These are phyloP conservation scores for Eragrostis curvula DNA, from an alignment of 176 grass and related monocot genomes.

Conservation along the genomic window DNA sequence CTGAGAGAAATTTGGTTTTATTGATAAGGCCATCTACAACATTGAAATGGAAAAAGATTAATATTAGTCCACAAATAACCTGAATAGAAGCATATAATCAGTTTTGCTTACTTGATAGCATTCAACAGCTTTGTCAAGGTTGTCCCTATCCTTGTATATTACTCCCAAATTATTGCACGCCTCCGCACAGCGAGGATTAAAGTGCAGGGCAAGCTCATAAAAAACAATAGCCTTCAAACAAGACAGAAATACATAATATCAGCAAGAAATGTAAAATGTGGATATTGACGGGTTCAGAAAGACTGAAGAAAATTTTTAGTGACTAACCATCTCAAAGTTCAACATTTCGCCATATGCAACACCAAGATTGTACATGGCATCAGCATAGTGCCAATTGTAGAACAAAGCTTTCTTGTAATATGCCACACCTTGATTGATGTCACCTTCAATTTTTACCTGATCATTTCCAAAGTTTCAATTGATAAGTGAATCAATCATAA, in stretches of 20 bases:
- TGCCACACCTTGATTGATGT: constrained; percentile 91
- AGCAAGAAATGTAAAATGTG: constrained; percentile 28
- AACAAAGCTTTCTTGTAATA: constrained; percentile 99
- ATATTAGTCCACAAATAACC: constrained; percentile 10
- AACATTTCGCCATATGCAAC: constrained; percentile 99
- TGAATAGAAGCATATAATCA: constrained; percentile 30
- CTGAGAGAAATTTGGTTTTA: constrained; percentile 95
- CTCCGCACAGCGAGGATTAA: constrained; percentile 96
- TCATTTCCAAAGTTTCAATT: constrained; percentile 36
- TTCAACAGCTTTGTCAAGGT: constrained; percentile 99
- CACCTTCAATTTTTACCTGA: constrained; percentile 96
- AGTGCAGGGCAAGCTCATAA: constrained; percentile 98
- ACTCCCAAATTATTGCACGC: constrained; percentile 99
- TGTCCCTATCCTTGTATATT: constrained; percentile 99
- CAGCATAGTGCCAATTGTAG: constrained; percentile 99
- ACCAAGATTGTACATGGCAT: constrained; percentile 99
- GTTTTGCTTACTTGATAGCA: constrained; percentile 80
- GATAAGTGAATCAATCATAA: constrained; percentile 24
- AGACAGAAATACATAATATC: constrained; percentile 17
- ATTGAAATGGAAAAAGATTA: constrained; percentile 23
- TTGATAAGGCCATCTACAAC: constrained; percentile 91
- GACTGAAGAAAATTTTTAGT: constrained; percentile 20
- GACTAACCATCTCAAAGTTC: constrained; percentile 97
- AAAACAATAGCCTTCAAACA: constrained; percentile 92
- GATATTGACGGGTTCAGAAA: constrained; percentile 32